These are phyloP conservation scores for Cytospora mali DNA, from an alignment of 2,329 filamentous ascomycete species.

Conservation along the genomic window DNA sequence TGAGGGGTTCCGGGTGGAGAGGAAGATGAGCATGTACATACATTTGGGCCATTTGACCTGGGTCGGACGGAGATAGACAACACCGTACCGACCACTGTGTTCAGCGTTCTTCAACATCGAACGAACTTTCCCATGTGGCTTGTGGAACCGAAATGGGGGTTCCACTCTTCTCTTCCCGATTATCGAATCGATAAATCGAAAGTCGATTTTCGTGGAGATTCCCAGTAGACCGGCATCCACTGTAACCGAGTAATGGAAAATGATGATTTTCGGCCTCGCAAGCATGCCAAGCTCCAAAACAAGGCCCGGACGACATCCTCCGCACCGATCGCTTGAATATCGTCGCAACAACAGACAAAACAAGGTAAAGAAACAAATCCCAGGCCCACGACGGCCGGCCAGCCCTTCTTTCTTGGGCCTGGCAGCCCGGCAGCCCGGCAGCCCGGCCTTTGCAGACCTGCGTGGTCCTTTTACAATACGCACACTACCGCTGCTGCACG, in stretches of 20 bases:
- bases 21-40: constrained; percentile 12
- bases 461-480: constrained; percentile 8
- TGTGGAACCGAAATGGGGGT: constrained; percentile 4
- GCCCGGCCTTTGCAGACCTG: constrained; percentile 11
- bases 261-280: not conserved
- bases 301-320: not conserved
- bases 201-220: not conserved
- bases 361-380: too few species aligned
- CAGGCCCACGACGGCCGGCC: too few species aligned
- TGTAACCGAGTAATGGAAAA: not conserved
- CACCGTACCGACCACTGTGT: not conserved
- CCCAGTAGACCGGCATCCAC: not conserved
- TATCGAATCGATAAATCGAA: constrained; percentile 1
- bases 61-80: not conserved
- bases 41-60: too few species aligned
- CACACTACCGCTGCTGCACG: not conserved
- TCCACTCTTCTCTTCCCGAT: constrained; percentile 5
- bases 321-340: not conserved
- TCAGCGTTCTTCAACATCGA: not conserved
- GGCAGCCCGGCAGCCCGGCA: too few species aligned
- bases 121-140: not conserved
- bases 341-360: not conserved
- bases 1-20: too few species aligned
- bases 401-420: not conserved
- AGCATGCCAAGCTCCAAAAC: too few species aligned